These are phyloP conservation scores for Lactarius akahatsu DNA, from an alignment of 768 basidiomycete genomes.

Conservation along the genomic window DNA sequence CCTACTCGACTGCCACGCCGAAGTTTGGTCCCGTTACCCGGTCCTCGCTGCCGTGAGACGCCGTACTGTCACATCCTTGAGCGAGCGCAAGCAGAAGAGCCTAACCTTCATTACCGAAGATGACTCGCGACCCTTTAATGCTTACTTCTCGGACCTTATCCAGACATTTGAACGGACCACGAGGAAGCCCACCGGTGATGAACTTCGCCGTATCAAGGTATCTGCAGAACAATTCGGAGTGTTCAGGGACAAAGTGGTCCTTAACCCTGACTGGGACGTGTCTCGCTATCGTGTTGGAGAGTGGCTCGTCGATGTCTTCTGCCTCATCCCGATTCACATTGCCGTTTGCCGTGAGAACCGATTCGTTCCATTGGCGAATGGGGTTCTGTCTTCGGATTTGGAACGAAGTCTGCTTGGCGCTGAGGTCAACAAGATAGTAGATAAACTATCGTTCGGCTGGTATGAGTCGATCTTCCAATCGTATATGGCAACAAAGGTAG, in stretches of 20 bases:
- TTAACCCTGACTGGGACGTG: slow-evolving; percentile 26
- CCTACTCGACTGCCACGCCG: slow-evolving; percentile 21
- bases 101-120: slow-evolving; percentile 48
- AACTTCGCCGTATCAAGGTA: slow-evolving; percentile 42
- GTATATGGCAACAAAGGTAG: slow-evolving; percentile 56
- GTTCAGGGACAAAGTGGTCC: slow-evolving; percentile 31
- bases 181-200: slow-evolving; percentile 51
- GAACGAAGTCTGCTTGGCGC: slow-evolving; percentile 59
- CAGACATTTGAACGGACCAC: slow-evolving; percentile 48
- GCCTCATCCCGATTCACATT: slow-evolving; percentile 64
- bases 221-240: slow-evolving; percentile 35
- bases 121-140: slow-evolving; percentile 37
- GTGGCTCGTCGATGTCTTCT: slow-evolving; percentile 61
- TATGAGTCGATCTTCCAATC: slow-evolving; percentile 64
- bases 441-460: slow-evolving; percentile 59
- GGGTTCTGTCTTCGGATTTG: slow-evolving; percentile 48
- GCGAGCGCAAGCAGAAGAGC: slow-evolving; percentile 36
- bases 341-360: slow-evolving; percentile 59
- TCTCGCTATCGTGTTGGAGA: slow-evolving; percentile 52
- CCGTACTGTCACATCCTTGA: slow-evolving; percentile 17
- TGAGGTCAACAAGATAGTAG: slow-evolving; percentile 55
- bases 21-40: slow-evolving; percentile 23
- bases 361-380: slow-evolving; percentile 61
- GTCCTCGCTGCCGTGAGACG: slow-evolving; percentile 18
- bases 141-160: slow-evolving; percentile 49